These are phyloP conservation scores for Lepiota venenata DNA, from an alignment of 768 basidiomycete species.

Conservation along the genomic window DNA sequence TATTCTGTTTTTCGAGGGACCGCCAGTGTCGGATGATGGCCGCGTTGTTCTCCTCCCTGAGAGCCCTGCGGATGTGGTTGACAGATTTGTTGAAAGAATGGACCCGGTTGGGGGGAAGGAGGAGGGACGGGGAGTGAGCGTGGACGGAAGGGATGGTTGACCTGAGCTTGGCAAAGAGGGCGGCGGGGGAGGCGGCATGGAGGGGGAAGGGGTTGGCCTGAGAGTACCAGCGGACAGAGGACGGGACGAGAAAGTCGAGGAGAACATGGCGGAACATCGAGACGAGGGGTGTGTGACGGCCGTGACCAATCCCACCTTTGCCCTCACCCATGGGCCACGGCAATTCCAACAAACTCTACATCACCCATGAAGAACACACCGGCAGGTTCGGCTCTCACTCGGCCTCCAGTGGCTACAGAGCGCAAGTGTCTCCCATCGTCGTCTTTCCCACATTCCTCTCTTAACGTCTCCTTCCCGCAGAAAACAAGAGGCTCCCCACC, in stretches of 20 bases:
- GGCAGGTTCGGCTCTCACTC: conserved; percentile 82
- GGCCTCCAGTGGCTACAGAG: conserved; percentile 68
- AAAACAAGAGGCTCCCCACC: conserved; percentile 65
- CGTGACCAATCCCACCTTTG: background rate
- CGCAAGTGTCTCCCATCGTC: conserved; percentile 41
- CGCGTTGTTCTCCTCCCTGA: conserved; percentile 29
- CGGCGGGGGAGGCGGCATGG: background rate
- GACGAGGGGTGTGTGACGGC: no score
- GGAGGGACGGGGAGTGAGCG: background rate
- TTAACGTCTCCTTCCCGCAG: conserved; percentile 33
- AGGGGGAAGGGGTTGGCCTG: conserved; percentile 1
- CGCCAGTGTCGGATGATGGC: conserved; percentile 36
- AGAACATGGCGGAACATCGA: conserved; percentile 6
- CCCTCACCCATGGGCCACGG: conserved; percentile 70
- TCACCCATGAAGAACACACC: conserved; percentile 86
- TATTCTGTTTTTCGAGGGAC: conserved; percentile 36
- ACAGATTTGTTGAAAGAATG: conserved; percentile 29
- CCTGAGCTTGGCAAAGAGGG: conserved; percentile 9
- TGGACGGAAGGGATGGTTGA: background rate
- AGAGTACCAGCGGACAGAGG: background rate
- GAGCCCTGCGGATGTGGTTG: conserved; percentile 33
- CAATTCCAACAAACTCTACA: conserved; percentile 83
- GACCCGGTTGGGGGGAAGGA: conserved; percentile 14
- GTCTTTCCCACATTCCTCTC: conserved; percentile 6
- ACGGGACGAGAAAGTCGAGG: conserved; percentile 6